phyloP scores from a whole-genome alignment of 2,329 filamentous ascomycete genomes.

The Monilinia vaccinii-corymbosi region DNA sequence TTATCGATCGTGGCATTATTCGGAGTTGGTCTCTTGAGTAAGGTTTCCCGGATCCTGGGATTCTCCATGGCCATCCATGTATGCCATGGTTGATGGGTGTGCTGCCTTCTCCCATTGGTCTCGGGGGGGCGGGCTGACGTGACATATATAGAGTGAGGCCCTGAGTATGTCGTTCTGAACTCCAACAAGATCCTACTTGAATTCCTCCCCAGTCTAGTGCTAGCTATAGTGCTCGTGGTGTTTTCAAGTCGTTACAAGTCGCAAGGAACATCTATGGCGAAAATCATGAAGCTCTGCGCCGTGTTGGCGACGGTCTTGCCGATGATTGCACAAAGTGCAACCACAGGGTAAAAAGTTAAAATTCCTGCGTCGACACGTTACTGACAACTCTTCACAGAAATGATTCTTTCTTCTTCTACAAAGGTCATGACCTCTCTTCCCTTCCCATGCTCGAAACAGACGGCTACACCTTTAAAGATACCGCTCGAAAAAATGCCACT shows the following conservation, averaged over 20 bases:
- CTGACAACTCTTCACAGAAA: background rate
- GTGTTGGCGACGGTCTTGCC: constrained; percentile 2
- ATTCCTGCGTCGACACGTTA: background rate
- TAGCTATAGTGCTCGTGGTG: too few relatives aligned
- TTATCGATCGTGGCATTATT: background rate
- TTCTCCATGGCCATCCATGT: background rate
- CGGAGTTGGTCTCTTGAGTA: background rate
- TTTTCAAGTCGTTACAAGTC: background rate
- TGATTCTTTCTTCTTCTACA: constrained; percentile 26
- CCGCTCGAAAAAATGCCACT: constrained; percentile 28
- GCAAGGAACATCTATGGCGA: background rate
- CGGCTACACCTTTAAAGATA: constrained; percentile 32
- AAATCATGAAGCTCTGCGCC: constrained; percentile 2
- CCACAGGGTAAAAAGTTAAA: background rate
- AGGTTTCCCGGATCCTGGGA: background rate
- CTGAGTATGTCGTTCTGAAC: background rate
- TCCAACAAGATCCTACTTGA: background rate
- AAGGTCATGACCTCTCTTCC: constrained; percentile 34
- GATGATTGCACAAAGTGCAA: background rate
- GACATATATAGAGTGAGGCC: background rate
- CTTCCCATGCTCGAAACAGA: constrained; percentile 31
- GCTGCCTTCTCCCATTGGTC: background rate
- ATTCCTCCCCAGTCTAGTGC: background rate
- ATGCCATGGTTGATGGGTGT: background rate
- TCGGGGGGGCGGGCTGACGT: too few relatives aligned